These are phyloP conservation scores for Linnemannia zychae DNA, from an alignment of 192 early-diverging fungal species.

Conservation along the genomic window DNA sequence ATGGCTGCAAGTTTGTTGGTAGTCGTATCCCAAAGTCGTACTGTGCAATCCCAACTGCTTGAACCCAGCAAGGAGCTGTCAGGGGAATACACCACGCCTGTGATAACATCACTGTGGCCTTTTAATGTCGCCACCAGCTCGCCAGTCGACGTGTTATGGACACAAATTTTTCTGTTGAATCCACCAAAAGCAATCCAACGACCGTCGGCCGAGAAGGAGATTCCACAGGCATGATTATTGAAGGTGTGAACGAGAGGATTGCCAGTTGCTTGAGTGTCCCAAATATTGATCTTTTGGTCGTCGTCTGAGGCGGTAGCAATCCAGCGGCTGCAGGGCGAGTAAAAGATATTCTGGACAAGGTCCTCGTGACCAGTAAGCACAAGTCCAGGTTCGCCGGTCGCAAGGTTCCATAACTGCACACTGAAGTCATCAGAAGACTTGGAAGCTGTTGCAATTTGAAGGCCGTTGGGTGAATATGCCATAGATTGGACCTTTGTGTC, in stretches of 20 bases:
- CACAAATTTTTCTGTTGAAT: background rate
- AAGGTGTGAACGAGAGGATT: background rate
- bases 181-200: background rate
- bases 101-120: background rate
- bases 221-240: background rate
- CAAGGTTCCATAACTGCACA: background rate
- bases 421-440: background rate
- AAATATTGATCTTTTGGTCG: background rate
- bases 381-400: background rate
- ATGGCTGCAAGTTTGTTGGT: background rate
- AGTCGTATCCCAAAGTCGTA: background rate
- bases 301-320: background rate
- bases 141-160: background rate
- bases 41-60: background rate
- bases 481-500: background rate
- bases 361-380: background rate
- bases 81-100: background rate
- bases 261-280: background rate
- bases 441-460: background rate
- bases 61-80: background rate
- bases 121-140: background rate
- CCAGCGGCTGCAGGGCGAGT: background rate
- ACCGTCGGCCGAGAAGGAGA: background rate
- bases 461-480: conserved; percentile 9
- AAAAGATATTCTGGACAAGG: background rate